Percentiles rank a stretch among this genome's conserved stretches.
These are phyloP conservation scores for Dothistroma septosporum DNA, from an alignment of 2,329 filamentous ascomycete species.

Conservation along the genomic window DNA sequence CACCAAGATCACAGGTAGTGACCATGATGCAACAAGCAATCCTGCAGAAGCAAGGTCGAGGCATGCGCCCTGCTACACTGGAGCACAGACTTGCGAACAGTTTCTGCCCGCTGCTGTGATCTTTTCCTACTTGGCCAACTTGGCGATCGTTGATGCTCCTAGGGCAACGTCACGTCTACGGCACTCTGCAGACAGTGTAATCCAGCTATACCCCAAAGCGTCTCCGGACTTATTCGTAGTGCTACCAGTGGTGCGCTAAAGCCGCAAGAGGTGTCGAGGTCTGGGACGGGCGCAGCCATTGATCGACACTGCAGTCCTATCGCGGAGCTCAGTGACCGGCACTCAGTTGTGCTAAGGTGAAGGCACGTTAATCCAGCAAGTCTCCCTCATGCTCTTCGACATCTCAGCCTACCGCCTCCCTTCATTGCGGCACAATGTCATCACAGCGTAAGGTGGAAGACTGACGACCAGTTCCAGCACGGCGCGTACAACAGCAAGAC, in stretches of 20 bases:
- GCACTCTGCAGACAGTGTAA: background rate
- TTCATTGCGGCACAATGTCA: background rate
- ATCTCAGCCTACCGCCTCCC: background rate
- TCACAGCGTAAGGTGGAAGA: background rate
- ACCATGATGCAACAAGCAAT: background rate
- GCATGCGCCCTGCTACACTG: background rate
- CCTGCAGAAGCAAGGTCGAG: background rate
- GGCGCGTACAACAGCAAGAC: background rate
- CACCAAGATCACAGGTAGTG: background rate
- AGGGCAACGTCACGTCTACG: background rate
- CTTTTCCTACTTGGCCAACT: background rate
- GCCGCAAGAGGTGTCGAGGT: background rate
- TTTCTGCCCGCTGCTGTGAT: background rate
- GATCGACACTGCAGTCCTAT: background rate
- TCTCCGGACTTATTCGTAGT: background rate
- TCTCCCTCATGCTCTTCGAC: background rate
- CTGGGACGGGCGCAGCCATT: background rate
- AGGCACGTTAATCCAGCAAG: background rate
- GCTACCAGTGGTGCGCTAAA: background rate
- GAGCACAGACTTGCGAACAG: background rate
- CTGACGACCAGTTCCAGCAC: background rate
- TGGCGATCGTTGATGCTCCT: background rate
- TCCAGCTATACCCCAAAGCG: background rate
- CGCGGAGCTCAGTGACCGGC: background rate
- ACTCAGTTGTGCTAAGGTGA: background rate